These are phyloP conservation scores for Colletotrichum eleusines DNA, from an alignment of 2,329 filamentous ascomycete genomes.

Conservation along the genomic window DNA sequence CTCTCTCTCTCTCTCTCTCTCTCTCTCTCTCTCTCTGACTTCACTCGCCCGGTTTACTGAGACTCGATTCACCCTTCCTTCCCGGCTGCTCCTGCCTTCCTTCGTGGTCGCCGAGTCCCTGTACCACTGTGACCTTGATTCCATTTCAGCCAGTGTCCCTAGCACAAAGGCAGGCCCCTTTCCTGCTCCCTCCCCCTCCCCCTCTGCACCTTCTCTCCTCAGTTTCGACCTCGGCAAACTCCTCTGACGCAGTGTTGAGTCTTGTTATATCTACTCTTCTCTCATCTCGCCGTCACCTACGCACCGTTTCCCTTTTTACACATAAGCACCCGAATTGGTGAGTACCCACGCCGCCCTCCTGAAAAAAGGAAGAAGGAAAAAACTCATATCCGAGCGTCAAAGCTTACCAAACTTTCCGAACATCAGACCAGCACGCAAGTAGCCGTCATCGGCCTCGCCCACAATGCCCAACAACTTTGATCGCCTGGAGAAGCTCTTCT, in stretches of 20 bases:
- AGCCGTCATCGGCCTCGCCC: neutral
- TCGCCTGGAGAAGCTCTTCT: constrained; percentile 64
- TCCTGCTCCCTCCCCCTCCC: neutral
- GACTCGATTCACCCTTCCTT: constrained; percentile 27
- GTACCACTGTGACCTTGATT: constrained; percentile 28
- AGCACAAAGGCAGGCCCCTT: constrained; percentile 19
- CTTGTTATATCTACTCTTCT: neutral
- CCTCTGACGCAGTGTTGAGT: neutral
- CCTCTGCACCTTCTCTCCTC: neutral
- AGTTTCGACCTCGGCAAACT: constrained; percentile 4
- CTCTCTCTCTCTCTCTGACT: constrained; percentile 17
- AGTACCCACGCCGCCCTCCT: neutral
- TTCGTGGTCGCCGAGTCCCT: constrained; percentile 30
- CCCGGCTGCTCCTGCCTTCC: constrained; percentile 32
- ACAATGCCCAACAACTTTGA: constrained; percentile 41
- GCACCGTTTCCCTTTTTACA: neutral
- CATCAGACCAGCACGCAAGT: constrained; percentile 10
- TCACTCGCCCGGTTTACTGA: constrained; percentile 12
- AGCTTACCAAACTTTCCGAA: constrained; percentile 22
- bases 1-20: too few species aligned
- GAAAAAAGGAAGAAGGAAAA: too few species aligned
- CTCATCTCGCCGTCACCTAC: neutral
- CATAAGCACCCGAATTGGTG: constrained; percentile 19
- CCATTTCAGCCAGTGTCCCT: constrained; percentile 10
- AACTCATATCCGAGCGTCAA: neutral